Evolutionary conservation across 768 basidiomycete species (phyloP), one percentile per base, ranked within the genome.

Genomic region (Phylloporus arenicola): DNA sequence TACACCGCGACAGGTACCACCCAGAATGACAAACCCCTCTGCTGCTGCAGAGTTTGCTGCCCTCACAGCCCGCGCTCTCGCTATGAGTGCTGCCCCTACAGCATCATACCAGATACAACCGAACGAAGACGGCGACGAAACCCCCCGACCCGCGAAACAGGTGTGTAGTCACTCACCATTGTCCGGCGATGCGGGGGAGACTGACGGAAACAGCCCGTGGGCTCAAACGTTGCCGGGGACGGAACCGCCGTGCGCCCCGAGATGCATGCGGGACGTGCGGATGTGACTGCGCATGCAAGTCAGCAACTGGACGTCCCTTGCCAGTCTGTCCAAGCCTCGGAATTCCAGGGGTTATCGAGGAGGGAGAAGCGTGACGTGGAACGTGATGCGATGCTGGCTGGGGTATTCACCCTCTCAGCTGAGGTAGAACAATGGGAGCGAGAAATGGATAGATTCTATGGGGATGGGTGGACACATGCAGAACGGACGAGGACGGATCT

Each of bases 301-400:
- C 33, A 34, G 33, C 33, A 14, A 2, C 31, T 4, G 24, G 7
- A 24, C 30, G 31, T 14, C 11, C 31, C 31, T 7, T 6, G 22
- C 17, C 9, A 34, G 19, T 22, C 35, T 10, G 37, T 6, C 5
- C n/a, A 13, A 6, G 11, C 30, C 19, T 12, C 37, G 46, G 22
- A 17, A 20, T 45, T 22, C 40, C 39, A 37, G 7, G 33, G 35
- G 11, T 16, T 40, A 12, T 24, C 20, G 10, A 6, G 33, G 14
- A 10, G 13, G 1, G 35, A 57, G 20, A 45, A 47, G 13, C 53
- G 57, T 20, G 57, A 61, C 7, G 56, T 41, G 3, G 58, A 56
- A 42, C 52, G 44, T 17, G 44, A 45, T 8, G 48, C 22, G 4
- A 40, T 43, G 10, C 20, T 16, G 34, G 10, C 2, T 13, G 43